These are phyloP conservation scores for Aspergillus felis DNA, from an alignment of 2,329 filamentous ascomycete genomes.

Conservation along the genomic window DNA sequence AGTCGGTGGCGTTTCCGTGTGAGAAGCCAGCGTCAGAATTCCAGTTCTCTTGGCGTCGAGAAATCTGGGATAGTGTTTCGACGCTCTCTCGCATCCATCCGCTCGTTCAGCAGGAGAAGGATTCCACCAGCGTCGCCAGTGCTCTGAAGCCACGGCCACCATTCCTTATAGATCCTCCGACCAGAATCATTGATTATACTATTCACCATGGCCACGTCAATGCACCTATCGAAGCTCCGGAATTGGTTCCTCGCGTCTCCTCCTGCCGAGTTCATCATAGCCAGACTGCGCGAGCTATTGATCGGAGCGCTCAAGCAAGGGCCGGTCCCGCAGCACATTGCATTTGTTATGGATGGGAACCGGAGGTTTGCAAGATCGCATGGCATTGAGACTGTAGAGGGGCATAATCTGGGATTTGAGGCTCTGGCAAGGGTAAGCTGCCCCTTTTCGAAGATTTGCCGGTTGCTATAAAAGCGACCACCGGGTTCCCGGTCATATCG, in stretches of 20 bases:
- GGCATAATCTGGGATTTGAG: conserved; percentile 93
- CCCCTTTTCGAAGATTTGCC: not conserved
- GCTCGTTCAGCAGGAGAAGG: not conserved
- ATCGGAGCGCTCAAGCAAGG: conserved; percentile 88
- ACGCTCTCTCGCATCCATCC: not conserved
- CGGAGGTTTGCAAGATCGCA: conserved; percentile 84
- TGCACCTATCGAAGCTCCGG: conserved; percentile 59
- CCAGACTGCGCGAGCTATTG: conserved; percentile 73
- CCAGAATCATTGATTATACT: conserved; percentile 1
- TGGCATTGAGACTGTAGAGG: conserved; percentile 93
- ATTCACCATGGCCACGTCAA: conserved; percentile 44
- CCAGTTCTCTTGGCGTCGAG: not conserved
- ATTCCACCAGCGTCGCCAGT: not conserved
- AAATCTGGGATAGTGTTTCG: not conserved
- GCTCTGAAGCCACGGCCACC: not conserved
- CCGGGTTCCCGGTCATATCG: conserved; percentile 1
- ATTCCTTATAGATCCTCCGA: not conserved
- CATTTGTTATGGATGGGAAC: conserved; percentile 99
- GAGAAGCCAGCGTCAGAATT: not conserved
- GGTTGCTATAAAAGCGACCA: not conserved
- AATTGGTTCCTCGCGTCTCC: conserved; percentile 84
- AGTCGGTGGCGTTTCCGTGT: not conserved
- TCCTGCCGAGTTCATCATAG: conserved; percentile 84
- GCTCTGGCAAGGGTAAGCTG: conserved; percentile 73
- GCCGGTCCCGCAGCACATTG: conserved; percentile 88